These are phyloP conservation scores for Diphasiastrum complanatum DNA, from an alignment of 83 land plant species.

Conservation along the genomic window DNA sequence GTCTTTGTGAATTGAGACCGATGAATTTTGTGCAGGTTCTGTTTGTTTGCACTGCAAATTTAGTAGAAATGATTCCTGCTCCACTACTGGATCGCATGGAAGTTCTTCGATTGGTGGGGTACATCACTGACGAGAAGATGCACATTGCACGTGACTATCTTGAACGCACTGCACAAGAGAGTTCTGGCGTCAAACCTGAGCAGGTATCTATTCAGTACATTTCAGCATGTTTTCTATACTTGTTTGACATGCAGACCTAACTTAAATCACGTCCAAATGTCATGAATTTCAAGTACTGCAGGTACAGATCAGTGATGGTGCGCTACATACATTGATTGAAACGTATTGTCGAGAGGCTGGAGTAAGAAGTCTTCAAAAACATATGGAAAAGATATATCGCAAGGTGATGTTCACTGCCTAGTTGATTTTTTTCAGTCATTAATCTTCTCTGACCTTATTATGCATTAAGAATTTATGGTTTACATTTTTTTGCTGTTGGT, in stretches of 20 bases:
- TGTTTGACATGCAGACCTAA: too few relatives aligned
- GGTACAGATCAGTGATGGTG: constrained; percentile 85
- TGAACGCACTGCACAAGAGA: constrained; percentile 77
- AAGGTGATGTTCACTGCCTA: constrained; percentile 56
- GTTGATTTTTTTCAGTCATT: neutral
- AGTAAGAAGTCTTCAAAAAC: constrained; percentile 88
- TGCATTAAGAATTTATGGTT: neutral
- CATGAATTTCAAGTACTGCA: constrained; percentile 22
- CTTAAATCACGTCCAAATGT: too few relatives aligned
- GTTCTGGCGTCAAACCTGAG: constrained; percentile 83
- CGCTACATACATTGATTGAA: constrained; percentile 76
- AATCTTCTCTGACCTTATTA: neutral
- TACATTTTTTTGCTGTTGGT: neutral
- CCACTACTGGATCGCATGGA: constrained; percentile 95
- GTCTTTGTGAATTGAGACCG: too few relatives aligned
- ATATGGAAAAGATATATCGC: constrained; percentile 91
- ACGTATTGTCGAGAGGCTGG: constrained; percentile 97
- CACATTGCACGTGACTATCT: constrained; percentile 93
- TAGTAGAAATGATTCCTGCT: constrained; percentile 77
- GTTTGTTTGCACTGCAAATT: constrained; percentile 97
- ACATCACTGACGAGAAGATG: constrained; percentile 95
- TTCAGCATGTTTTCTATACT: too few relatives aligned
- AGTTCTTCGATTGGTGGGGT: constrained; percentile 82
- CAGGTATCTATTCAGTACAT: constrained; percentile 49
- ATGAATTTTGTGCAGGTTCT: constrained; percentile 57